phyloP scores from a whole-genome alignment of 2,329 filamentous ascomycete species.

The Stagonosporopsis tanaceti region DNA sequence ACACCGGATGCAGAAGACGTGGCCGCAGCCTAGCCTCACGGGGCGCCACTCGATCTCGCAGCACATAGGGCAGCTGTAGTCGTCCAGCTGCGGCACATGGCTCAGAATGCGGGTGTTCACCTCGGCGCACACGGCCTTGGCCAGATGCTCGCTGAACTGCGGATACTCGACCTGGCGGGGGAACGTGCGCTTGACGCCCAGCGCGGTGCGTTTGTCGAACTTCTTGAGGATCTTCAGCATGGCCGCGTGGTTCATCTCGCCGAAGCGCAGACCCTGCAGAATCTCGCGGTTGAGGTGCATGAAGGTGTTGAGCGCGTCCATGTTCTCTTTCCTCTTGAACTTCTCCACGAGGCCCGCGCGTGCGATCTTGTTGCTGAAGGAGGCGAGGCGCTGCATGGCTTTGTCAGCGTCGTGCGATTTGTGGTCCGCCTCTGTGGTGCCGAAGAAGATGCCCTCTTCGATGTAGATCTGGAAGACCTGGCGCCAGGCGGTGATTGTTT shows the following conservation, averaged over 20 bases:
- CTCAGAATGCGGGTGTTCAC: slow-evolving; percentile 76
- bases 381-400: slow-evolving; percentile 72
- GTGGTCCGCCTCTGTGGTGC: slow-evolving; percentile 74
- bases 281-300: slow-evolving; percentile 75
- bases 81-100: slow-evolving; percentile 81
- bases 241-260: slow-evolving; percentile 81
- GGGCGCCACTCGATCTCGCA: slow-evolving; percentile 81
- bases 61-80: slow-evolving; percentile 84
- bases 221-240: slow-evolving; percentile 88
- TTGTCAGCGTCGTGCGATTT: slow-evolving; percentile 71
- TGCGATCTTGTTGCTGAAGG: slow-evolving; percentile 75
- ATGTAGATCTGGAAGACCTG: slow-evolving; percentile 83
- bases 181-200: slow-evolving; percentile 72
- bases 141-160: slow-evolving; percentile 70
- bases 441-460: slow-evolving; percentile 83
- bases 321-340: slow-evolving; percentile 73
- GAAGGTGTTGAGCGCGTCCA: slow-evolving; percentile 71
- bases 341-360: slow-evolving; percentile 64
- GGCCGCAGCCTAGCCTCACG: slow-evolving; percentile 76
- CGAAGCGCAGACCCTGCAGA: slow-evolving; percentile 82
- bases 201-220: slow-evolving; percentile 84
- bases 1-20: slow-evolving; percentile 85
- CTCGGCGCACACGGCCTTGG: slow-evolving; percentile 77
- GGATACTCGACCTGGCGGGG: slow-evolving; percentile 64
- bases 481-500: slow-evolving; percentile 78